Conservation (phyloP, 306 rosid species). For the Lupinus albus region DNA sequence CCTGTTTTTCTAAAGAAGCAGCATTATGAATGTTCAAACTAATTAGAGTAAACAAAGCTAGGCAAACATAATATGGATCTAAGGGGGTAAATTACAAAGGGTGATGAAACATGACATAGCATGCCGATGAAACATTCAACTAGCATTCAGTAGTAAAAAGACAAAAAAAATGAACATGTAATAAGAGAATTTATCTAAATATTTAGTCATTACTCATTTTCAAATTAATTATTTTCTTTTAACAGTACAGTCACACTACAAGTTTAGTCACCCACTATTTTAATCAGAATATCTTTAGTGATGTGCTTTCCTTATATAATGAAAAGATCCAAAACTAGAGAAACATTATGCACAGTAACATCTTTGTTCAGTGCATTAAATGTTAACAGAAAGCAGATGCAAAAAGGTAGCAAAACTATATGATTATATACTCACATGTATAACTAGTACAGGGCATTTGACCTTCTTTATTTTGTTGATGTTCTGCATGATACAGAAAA, state of each 20-base stretch:
- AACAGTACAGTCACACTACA: not conserved
- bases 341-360: slow-evolving; percentile 6
- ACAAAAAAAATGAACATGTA: not conserved
- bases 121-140: not conserved
- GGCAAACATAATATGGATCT: not conserved
- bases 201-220: not conserved
- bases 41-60: not conserved
- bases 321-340: slow-evolving; percentile 22
- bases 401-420: slow-evolving; percentile 7
- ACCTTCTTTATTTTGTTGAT: slow-evolving; percentile 89
- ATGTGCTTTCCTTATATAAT: not conserved
- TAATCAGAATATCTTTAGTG: not conserved
- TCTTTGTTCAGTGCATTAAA: slow-evolving; percentile 6
- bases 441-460: slow-evolving; percentile 95
- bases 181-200: not conserved
- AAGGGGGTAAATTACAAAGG: slow-evolving; percentile 11
- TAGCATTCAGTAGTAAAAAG: not conserved
- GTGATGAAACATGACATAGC: slow-evolving; percentile 10
- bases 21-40: not conserved
- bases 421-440: slow-evolving; percentile 76
- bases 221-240: not conserved
- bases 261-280: not conserved
- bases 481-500: slow-evolving; percentile 62
- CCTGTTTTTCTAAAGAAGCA: slow-evolving; percentile 2
- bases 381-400: slow-evolving; percentile 22